phyloP scores from a whole-genome alignment of 805 yeast genomes.

The Candida dajiaensis region DNA sequence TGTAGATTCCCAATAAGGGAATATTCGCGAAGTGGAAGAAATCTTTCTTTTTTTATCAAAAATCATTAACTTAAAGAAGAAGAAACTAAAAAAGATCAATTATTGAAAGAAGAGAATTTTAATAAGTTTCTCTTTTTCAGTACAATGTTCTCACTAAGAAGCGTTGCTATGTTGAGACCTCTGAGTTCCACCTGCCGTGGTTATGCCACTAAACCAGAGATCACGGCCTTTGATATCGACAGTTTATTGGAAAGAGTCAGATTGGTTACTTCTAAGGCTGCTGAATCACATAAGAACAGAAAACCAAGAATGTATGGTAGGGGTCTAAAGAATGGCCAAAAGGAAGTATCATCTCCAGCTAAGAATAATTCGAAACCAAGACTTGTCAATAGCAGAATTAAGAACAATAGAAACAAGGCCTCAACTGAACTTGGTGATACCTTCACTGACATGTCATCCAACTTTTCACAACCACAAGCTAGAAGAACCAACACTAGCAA shows the following conservation, averaged over 20 bases:
- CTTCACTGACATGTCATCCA: slow-evolving; percentile 3
- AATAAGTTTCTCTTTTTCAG: no score
- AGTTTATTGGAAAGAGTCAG: slow-evolving; percentile 9
- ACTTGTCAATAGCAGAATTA: slow-evolving; percentile 1
- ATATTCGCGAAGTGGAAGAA: background rate
- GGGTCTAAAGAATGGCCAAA: background rate
- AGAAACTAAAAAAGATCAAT: no score
- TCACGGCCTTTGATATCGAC: slow-evolving; percentile 8
- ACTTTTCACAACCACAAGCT: background rate
- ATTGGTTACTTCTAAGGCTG: slow-evolving; percentile 2
- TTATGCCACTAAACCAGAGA: background rate
- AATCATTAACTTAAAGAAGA: no score
- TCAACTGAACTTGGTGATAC: slow-evolving; percentile 1
- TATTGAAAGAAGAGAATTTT: no score
- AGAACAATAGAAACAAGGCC: background rate
- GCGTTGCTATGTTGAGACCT: background rate
- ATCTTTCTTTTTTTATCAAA: background rate
- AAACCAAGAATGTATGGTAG: background rate
- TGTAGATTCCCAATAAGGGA: background rate
- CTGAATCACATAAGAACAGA: background rate
- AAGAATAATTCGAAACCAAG: background rate
- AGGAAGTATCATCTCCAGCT: background rate
- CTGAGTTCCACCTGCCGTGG: background rate
- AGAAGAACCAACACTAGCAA: slow-evolving; percentile 3
- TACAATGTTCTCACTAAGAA: background rate